A percentile compares a stretch with the other conserved stretches of the same genome.
Evolutionary conservation across 129 eudicot genomes (phyloP).

Genomic region (Heracleum sosnowskyi): DNA sequence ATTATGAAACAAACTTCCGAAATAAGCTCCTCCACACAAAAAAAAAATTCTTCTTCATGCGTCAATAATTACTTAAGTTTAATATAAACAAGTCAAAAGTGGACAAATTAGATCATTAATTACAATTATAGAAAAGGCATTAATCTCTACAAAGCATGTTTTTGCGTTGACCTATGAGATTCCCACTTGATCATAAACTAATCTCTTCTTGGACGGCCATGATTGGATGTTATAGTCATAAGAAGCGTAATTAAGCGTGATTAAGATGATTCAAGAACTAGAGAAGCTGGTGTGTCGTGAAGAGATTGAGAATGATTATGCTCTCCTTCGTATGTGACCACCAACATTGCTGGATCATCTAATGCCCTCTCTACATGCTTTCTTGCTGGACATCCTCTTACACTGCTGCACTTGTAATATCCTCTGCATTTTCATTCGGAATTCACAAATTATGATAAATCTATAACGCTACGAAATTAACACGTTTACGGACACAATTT

Average conservation of each 20-base stretch:
- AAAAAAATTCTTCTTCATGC: too few relatives aligned
- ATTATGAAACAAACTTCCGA: too few relatives aligned
- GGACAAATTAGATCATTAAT: too few relatives aligned
- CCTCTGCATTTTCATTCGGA: slow-evolving; percentile 41
- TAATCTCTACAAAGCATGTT: not conserved
- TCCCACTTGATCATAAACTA: not conserved
- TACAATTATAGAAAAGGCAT: too few relatives aligned
- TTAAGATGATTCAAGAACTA: slow-evolving; percentile 77
- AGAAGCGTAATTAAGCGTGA: slow-evolving; percentile 9
- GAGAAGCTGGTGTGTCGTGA: slow-evolving; percentile 42
- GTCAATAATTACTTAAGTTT: too few relatives aligned
- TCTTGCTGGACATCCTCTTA: slow-evolving; percentile 91
- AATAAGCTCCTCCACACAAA: too few relatives aligned
- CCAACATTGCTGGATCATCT: slow-evolving; percentile 83
- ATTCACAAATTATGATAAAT: too few relatives aligned
- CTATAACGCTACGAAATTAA: too few relatives aligned
- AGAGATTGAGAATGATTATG: slow-evolving; percentile 64
- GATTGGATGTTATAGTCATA: not conserved
- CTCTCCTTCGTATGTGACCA: slow-evolving; percentile 95
- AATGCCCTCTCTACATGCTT: slow-evolving; percentile 89
- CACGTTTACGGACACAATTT: too few relatives aligned
- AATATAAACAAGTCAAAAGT: too few relatives aligned
- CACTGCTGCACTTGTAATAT: slow-evolving; percentile 95
- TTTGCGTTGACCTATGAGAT: slow-evolving; percentile 29
- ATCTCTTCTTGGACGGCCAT: slow-evolving; percentile 17